phyloP scores from a whole-genome alignment of 495 filamentous ascomycete genomes.

The Aspergillus panamensis region DNA sequence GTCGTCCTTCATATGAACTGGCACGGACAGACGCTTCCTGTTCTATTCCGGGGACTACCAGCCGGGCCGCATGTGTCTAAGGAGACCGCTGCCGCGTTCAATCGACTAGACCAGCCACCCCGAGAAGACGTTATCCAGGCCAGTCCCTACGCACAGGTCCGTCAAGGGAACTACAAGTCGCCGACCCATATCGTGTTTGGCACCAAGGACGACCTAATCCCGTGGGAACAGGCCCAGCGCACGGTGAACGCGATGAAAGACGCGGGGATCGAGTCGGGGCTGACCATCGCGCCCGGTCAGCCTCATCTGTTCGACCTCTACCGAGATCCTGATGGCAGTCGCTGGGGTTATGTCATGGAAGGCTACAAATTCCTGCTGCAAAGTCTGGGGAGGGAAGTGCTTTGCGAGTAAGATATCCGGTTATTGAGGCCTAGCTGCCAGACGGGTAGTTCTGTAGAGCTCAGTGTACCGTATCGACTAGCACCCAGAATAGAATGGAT shows the following conservation, averaged over 20 bases:
- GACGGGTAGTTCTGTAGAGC: too few species aligned
- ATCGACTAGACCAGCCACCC: conserved; percentile 19
- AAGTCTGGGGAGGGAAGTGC: too few species aligned
- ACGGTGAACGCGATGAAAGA: conserved; percentile 22
- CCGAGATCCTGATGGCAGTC: too few species aligned
- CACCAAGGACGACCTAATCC: conserved; percentile 43
- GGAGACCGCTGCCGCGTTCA: neutral
- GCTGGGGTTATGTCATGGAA: too few species aligned
- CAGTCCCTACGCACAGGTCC: conserved; percentile 20
- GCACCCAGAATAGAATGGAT: too few species aligned
- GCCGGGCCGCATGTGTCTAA: too few species aligned
- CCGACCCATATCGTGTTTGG: conserved; percentile 49
- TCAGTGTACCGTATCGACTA: too few species aligned
- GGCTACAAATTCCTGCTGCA: too few species aligned
- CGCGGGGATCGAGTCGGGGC: neutral
- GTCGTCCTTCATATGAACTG: conserved; percentile 47
- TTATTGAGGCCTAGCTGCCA: too few species aligned
- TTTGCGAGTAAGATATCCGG: too few species aligned
- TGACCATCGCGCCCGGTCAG: neutral
- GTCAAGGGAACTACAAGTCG: conserved; percentile 30
- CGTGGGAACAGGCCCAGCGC: conserved; percentile 37
- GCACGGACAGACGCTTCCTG: conserved; percentile 37
- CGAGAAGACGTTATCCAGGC: conserved; percentile 32
- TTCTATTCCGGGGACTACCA: conserved; percentile 26
- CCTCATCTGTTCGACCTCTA: neutral